Evolutionary conservation across 1,139 yeast species (phyloP), one percentile per base, ranked within the genome.

Genomic region (Pichia sp.): DNA sequence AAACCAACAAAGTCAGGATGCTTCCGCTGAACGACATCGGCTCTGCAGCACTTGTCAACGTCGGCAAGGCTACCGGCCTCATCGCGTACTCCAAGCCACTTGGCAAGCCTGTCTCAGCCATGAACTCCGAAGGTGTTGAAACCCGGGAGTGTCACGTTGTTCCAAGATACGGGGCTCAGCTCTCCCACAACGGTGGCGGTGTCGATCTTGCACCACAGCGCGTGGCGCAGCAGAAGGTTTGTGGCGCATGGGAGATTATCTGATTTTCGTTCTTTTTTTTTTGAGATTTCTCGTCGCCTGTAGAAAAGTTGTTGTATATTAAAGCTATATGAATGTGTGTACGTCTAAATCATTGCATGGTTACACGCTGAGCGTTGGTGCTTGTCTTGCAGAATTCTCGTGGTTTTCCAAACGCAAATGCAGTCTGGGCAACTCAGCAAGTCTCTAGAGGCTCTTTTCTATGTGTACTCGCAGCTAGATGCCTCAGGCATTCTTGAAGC

Each of bases 161-260:
- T 48, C 98, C 98, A 0, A 73, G 97, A 55, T 84, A 88, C 67
- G 98, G 98, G 10, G 92, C 96, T 10, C 79, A 85, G 7, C 75
- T 86, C 46, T 30, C 50, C 38, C 24, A 33, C 31, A 6, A 96
- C 33, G 89, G 91, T 29, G 78, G 87, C 31, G 97, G 97, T 9
- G 92, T 97, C 96, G 97, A 92, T 64, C 72, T 92, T 51, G 96
- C 96, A 5, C 96, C 90, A 1, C 74, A 85, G 31, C 86, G 89
- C 67, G 95, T 91, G 1, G 74, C 74, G 2, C 97, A 92, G 67
- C 77, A 75, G 58, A 88, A 83, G 66, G 68, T 74, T 14, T 67
- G 74, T 44, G 93, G 93, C 0, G 71, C 71, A 31, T 87, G 95
- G 95, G 73, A 75, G 6, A 73, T 71, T 49, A 72, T 73, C 48